phyloP scores from a whole-genome alignment of 2,329 filamentous ascomycete genomes.

The Lachnellula occidentalis region DNA sequence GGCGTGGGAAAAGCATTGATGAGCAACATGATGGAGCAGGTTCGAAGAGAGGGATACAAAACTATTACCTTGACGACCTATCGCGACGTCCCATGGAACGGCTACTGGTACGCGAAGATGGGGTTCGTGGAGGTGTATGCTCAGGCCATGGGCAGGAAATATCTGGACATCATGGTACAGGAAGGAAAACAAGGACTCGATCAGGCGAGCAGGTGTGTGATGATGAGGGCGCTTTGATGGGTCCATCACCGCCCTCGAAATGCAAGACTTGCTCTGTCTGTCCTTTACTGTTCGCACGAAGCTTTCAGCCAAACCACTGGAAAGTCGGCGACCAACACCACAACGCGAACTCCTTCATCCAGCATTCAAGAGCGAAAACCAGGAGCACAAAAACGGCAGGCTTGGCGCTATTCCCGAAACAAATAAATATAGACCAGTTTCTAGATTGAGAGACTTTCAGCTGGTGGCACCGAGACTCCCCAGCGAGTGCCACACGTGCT shows the following conservation, averaged over 20 bases:
- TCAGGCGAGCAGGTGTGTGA: slow-evolving; percentile 23
- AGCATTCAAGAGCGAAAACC: no score
- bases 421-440: neutral
- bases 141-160: slow-evolving; percentile 21
- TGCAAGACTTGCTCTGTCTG: neutral
- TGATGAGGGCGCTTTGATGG: slow-evolving; percentile 23
- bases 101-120: slow-evolving; percentile 27
- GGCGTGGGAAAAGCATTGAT: slow-evolving; percentile 28
- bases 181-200: slow-evolving; percentile 25
- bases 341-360: neutral
- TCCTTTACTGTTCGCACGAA: neutral
- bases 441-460: neutral
- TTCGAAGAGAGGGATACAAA: slow-evolving; percentile 23
- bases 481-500: neutral
- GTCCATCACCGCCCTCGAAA: neutral
- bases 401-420: neutral
- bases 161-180: slow-evolving; percentile 20
- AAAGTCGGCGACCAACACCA: neutral
- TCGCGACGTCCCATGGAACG: slow-evolving; percentile 26
- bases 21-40: slow-evolving; percentile 23
- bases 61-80: slow-evolving; percentile 28
- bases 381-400: no score
- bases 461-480: neutral
- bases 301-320: neutral
- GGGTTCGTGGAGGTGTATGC: slow-evolving; percentile 25